Conservation (phyloP, 352 stramenopile species). For the Globisporangium apiculatum region DNA sequence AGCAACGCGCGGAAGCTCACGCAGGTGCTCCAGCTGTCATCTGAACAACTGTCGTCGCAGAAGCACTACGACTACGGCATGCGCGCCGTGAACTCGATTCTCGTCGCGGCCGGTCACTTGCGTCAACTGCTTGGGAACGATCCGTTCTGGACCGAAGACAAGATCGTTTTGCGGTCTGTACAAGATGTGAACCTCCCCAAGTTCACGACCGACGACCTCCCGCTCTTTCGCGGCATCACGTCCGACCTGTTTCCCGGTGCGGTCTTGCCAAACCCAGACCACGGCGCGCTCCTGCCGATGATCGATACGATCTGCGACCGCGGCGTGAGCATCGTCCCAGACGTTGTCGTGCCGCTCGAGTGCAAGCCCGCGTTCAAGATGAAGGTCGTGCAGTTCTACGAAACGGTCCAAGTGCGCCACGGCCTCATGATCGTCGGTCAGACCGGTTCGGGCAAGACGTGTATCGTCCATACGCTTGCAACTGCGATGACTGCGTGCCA, state of each 20-base stretch:
- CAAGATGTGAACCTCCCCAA: conserved; percentile 94
- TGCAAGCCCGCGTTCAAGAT: conserved; percentile 81
- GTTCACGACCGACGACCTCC: conserved; percentile 91
- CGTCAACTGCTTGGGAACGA: conserved; percentile 87
- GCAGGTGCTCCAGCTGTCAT: conserved; percentile 90
- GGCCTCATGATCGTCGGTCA: conserved; percentile 95
- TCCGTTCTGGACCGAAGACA: conserved; percentile 86
- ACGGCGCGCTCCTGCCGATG: conserved; percentile 67
- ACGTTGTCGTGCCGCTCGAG: conserved; percentile 52
- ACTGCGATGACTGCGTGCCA: conserved; percentile 70
- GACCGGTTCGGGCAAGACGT: conserved; percentile 92
- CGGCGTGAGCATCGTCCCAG: conserved; percentile 55
- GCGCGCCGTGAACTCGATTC: conserved; percentile 93
- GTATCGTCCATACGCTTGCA: conserved; percentile 81
- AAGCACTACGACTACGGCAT: conserved; percentile 97
- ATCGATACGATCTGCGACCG: conserved; percentile 77
- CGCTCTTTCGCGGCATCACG: conserved; percentile 91
- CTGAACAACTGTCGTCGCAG: conserved; percentile 90
- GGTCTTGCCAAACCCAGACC: conserved; percentile 80
- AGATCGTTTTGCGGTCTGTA: conserved; percentile 89
- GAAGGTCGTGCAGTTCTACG: conserved; percentile 93
- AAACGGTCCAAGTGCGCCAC: conserved; percentile 92
- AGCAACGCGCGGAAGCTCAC: conserved; percentile 91
- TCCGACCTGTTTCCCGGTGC: conserved; percentile 91
- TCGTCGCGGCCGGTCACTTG: conserved; percentile 89